A percentile compares a stretch with the other conserved stretches of the same genome.
Evolutionary conservation across 2,329 filamentous ascomycete species (phyloP).

Genomic region (Aspergillus ustus): DNA sequence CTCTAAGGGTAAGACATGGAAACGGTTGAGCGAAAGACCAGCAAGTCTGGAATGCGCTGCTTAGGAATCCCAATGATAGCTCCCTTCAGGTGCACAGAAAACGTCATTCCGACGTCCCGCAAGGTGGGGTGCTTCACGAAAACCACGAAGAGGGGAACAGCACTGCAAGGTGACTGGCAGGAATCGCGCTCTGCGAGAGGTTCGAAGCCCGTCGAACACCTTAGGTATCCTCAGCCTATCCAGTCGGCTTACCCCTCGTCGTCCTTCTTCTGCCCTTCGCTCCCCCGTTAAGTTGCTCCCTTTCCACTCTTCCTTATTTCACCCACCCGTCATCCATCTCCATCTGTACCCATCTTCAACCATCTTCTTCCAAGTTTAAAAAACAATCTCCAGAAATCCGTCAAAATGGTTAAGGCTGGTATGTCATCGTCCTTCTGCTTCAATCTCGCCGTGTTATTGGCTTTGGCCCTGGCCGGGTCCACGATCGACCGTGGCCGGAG

Average conservation of each 20-base stretch:
- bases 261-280: slow-evolving; percentile 16
- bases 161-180: slow-evolving; percentile 4
- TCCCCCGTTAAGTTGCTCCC: slow-evolving; percentile 14
- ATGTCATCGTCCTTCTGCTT: slow-evolving; percentile 50
- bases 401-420: slow-evolving; percentile 99
- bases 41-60: slow-evolving; percentile 21
- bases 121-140: slow-evolving; percentile 24
- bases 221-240: neutral
- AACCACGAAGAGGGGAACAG: slow-evolving; percentile 10
- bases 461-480: slow-evolving; percentile 24
- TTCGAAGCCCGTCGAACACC: slow-evolving; percentile 12
- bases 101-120: slow-evolving; percentile 32
- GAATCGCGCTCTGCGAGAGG: neutral
- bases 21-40: too few species aligned
- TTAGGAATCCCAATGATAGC: slow-evolving; percentile 24
- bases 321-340: slow-evolving; percentile 18
- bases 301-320: slow-evolving; percentile 28
- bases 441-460: slow-evolving; percentile 24
- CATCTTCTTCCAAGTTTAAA: slow-evolving; percentile 15
- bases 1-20: neutral
- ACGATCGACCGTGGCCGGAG: slow-evolving; percentile 36
- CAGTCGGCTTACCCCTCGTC: slow-evolving; percentile 22
- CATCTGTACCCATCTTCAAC: slow-evolving; percentile 17
- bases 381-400: slow-evolving; percentile 41
- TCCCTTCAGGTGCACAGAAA: slow-evolving; percentile 16